Percentiles rank a stretch among this genome's conserved stretches.
phyloP scores from a whole-genome alignment of 306 rosid species.

The Mimosa bimucronata region DNA sequence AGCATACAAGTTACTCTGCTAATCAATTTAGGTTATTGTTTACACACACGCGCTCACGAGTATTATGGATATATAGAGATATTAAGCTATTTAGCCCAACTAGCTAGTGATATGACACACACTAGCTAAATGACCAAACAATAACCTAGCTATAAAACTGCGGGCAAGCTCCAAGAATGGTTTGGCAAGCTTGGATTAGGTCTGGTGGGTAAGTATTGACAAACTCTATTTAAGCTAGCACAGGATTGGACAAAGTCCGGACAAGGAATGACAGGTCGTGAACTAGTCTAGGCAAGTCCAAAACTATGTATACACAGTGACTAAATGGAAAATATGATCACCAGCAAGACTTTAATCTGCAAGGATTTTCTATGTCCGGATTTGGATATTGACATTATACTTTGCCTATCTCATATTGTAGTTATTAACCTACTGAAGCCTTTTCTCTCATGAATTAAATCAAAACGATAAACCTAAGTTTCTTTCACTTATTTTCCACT shows the following conservation, averaged over 20 bases:
- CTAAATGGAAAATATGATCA: no score
- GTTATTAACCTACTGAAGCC: slow-evolving; percentile 2
- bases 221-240: no score
- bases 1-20: background rate
- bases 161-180: no score
- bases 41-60: background rate
- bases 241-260: no score
- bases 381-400: no score
- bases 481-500: background rate
- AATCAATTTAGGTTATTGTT: background rate
- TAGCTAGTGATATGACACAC: background rate
- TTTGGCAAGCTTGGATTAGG: no score
- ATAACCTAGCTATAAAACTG: background rate
- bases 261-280: no score
- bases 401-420: slow-evolving; percentile 4
- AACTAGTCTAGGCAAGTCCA: no score
- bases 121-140: background rate
- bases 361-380: no score
- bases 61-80: background rate
- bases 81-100: background rate
- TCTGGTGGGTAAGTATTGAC: no score
- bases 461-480: slow-evolving; percentile 15
- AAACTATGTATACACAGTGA: no score
- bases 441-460: slow-evolving; percentile 19
- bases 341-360: no score